phyloP scores from a whole-genome alignment of 2,329 filamentous ascomycete genomes.

The Penicillium sp. region DNA sequence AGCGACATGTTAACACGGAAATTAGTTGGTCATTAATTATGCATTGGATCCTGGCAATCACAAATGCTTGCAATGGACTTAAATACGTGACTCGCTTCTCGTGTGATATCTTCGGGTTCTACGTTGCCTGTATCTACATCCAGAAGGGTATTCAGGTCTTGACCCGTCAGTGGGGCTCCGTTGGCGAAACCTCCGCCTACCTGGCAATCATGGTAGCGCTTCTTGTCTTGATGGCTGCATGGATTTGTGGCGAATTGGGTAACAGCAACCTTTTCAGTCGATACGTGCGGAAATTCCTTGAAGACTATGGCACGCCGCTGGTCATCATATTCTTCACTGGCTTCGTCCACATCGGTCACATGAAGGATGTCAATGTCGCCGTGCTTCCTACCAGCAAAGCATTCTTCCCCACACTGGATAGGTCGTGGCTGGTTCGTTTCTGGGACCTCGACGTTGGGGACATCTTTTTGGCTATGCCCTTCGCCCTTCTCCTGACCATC shows the following conservation, averaged over 20 bases:
- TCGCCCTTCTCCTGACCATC: slow-evolving; percentile 77
- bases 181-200: slow-evolving; percentile 64
- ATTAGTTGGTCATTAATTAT: slow-evolving; percentile 75
- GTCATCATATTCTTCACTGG: slow-evolving; percentile 86
- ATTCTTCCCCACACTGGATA: slow-evolving; percentile 72
- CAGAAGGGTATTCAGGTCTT: slow-evolving; percentile 89
- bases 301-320: slow-evolving; percentile 83
- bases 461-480: slow-evolving; percentile 81
- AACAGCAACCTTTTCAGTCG: slow-evolving; percentile 70
- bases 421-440: slow-evolving; percentile 76
- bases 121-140: slow-evolving; percentile 86
- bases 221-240: slow-evolving; percentile 74
- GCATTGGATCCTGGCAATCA: slow-evolving; percentile 78
- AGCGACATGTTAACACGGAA: slow-evolving; percentile 11
- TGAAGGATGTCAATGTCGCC: slow-evolving; percentile 67
- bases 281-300: slow-evolving; percentile 74
- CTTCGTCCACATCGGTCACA: slow-evolving; percentile 81
- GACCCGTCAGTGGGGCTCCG: slow-evolving; percentile 65
- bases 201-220: slow-evolving; percentile 74
- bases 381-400: slow-evolving; percentile 72
- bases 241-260: slow-evolving; percentile 70
- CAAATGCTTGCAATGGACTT: slow-evolving; percentile 85
- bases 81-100: slow-evolving; percentile 87
- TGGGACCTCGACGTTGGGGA: slow-evolving; percentile 73
- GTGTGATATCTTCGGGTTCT: slow-evolving; percentile 92